Evolutionary conservation across 2,329 filamentous ascomycete genomes (phyloP), one percentile per base, ranked within the genome.

Genomic region (Fusarium sp.): DNA sequence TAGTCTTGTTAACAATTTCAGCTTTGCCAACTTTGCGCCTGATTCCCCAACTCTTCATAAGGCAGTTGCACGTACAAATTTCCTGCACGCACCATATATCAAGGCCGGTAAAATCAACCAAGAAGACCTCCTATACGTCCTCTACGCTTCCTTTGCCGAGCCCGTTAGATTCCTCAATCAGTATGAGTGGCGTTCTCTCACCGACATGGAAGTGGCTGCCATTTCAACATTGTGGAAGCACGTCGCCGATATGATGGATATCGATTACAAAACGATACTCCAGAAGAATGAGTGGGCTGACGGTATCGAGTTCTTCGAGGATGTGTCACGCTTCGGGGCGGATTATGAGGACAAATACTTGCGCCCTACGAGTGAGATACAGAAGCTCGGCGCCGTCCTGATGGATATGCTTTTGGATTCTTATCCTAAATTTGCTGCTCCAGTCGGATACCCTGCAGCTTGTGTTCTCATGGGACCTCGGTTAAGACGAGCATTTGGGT

Each of bases 141-240:
- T 82, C 6, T 80, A 80, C 44, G 82, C 92, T 0, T 92, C 92
- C 74, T 84, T 91, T 18, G 80, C 85, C 1, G 89, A 93, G 74
- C 90, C 91, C 1, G 77, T 86, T 31, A 81, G 84, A 15, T 93
- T 91, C 82, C 84, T 91, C 33, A 76, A 83, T 7, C 80, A 80
- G 8, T 92, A 88, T 72, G 92, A 95, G 75, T 95, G 92, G 91
- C 86, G 92, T 3, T 38, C 80, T 6, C 76, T 92, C 23, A 90
- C 85, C 16, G 86, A 90, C 1, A 82, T 94, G 78, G 92, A 94
- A 77, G 77, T 82, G 11, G 91, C 89, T 65, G 91, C 90, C 1
- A 78, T 90, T 31, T 89, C 86, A 16, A 88, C 87, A 1, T 88
- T 91, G 72, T 94, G 91, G 91, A 92, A 91, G 77, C 83, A 83